A percentile compares a stretch with the other conserved stretches of the same genome.
Conservation (phyloP, 306 rosid species). For the Casuarina cunninghamiana region DNA sequence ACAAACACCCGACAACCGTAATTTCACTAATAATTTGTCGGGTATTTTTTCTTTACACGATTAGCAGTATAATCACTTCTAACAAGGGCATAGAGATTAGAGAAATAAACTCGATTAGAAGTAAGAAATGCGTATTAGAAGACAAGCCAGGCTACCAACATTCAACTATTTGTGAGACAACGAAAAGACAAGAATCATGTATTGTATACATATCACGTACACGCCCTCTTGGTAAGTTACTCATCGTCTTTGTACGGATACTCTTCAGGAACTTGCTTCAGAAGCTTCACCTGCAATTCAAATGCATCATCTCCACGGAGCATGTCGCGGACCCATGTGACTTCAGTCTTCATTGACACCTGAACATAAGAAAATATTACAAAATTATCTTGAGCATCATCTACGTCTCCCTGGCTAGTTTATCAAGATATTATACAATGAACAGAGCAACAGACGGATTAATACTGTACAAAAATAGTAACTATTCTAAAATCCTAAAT, state of each 20-base stretch:
- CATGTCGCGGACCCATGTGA: slow-evolving; percentile 85
- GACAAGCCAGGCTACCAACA: slow-evolving; percentile 3
- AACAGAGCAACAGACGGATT: slow-evolving; percentile 1
- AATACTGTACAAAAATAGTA: not conserved
- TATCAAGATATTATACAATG: slow-evolving; percentile 1
- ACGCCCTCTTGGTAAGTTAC: slow-evolving; percentile 30
- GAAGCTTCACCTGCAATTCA: slow-evolving; percentile 90
- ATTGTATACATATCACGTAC: slow-evolving; percentile 22
- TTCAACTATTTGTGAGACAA: not conserved
- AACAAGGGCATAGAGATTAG: not conserved
- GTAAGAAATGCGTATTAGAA: not conserved
- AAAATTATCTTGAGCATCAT: not conserved
- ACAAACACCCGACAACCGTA: too few species aligned
- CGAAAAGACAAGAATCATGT: not conserved
- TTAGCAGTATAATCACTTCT: not conserved
- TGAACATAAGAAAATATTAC: slow-evolving; percentile 23
- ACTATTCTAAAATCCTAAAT: not conserved
- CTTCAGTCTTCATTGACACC: slow-evolving; percentile 98
- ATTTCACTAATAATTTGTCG: too few species aligned
- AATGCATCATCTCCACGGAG: slow-evolving; percentile 91
- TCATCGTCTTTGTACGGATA: slow-evolving; percentile 98
- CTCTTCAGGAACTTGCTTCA: slow-evolving; percentile 97
- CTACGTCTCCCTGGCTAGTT: not conserved
- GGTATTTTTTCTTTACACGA: not conserved
- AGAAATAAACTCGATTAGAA: not conserved